Evolutionary conservation across 768 basidiomycete genomes (phyloP).

Genomic region (Scleroderma bovista): DNA sequence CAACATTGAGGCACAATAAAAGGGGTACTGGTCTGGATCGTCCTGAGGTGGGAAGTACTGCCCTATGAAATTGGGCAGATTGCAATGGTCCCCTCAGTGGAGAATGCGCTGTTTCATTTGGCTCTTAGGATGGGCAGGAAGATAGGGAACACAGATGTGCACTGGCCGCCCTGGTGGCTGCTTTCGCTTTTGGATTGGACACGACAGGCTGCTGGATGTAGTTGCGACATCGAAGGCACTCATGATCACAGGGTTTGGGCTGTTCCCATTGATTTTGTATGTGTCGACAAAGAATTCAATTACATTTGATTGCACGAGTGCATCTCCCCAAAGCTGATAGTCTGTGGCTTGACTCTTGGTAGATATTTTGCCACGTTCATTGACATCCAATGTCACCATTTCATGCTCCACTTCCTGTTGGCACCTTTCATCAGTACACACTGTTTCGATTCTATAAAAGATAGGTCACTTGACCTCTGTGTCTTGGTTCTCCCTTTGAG

Average conservation of each 20-base stretch:
- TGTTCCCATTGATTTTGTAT: no score
- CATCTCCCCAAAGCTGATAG: conserved; percentile 20
- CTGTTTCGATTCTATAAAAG: no score
- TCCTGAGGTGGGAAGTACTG: conserved; percentile 28
- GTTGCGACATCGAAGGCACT: no score
- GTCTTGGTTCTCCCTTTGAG: no score
- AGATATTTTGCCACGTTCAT: conserved; percentile 1
- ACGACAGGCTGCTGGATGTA: conserved; percentile 27
- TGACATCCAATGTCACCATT: conserved; percentile 3
- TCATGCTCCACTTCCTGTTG: not conserved
- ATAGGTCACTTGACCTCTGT: no score
- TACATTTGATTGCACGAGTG: conserved; percentile 12
- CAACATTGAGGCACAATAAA: conserved; percentile 35
- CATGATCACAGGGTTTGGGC: no score
- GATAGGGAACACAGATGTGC: conserved; percentile 17
- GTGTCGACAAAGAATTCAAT: no score
- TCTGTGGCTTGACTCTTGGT: conserved; percentile 18
- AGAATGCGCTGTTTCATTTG: conserved; percentile 13
- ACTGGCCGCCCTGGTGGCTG: no score
- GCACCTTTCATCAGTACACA: no score
- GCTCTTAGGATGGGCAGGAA: conserved; percentile 4
- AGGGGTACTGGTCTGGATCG: conserved; percentile 12
- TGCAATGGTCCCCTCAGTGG: conserved; percentile 14
- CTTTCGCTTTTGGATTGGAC: no score
- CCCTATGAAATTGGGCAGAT: conserved; percentile 31